Conservation (phyloP, 2,329 filamentous ascomycete genomes). For the Huntiella abstrusa region DNA sequence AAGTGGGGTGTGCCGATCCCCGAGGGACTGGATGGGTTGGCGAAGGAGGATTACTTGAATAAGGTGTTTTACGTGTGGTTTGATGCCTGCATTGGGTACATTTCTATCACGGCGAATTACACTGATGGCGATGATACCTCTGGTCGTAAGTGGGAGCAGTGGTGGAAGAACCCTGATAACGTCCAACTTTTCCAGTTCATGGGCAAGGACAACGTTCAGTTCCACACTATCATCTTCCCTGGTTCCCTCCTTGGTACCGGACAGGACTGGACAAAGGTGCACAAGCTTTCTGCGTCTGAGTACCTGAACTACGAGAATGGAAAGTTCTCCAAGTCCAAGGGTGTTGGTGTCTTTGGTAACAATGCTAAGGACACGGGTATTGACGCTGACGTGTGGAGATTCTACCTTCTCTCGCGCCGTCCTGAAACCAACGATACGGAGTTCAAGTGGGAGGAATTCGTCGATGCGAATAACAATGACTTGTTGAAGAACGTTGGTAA, state of each 20-base stretch:
- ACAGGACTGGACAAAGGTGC: constrained; percentile 75
- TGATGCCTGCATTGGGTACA: constrained; percentile 82
- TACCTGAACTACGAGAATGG: constrained; percentile 71
- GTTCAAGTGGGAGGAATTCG: constrained; percentile 76
- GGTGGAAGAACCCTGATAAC: constrained; percentile 82
- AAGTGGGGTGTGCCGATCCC: constrained; percentile 61
- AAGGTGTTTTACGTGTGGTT: constrained; percentile 89
- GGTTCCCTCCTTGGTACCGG: constrained; percentile 67
- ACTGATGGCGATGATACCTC: constrained; percentile 34
- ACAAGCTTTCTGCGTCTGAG: constrained; percentile 77
- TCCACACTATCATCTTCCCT: constrained; percentile 63
- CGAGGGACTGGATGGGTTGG: constrained; percentile 29
- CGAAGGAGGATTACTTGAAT: constrained; percentile 33
- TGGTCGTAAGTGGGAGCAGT: constrained; percentile 64
- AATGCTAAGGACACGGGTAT: constrained; percentile 76
- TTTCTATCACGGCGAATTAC: constrained; percentile 85
- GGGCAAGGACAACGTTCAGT: constrained; percentile 56
- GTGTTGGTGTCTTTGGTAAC: constrained; percentile 80
- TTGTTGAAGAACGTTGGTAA: constrained; percentile 61
- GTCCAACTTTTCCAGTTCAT: constrained; percentile 89
- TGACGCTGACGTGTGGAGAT: constrained; percentile 76
- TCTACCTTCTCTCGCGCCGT: constrained; percentile 70
- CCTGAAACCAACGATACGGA: constrained; percentile 76
- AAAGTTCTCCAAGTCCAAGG: constrained; percentile 85
- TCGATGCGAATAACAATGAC: constrained; percentile 73